Evolutionary conservation across 176 grass and related monocot genomes (phyloP).

Genomic region (Elaeis guineensis): DNA sequence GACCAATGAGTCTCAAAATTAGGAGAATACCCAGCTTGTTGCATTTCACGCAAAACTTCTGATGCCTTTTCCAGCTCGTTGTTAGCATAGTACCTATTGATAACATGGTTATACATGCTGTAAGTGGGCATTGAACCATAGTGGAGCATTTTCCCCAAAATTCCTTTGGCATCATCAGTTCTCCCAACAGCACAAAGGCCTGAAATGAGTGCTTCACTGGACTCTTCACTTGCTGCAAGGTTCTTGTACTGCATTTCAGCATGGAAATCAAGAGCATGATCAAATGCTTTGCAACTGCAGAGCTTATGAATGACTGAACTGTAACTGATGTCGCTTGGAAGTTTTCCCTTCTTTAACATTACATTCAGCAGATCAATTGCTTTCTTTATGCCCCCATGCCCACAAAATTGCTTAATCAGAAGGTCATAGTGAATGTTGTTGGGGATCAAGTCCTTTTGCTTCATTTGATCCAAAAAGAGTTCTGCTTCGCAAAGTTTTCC

Average conservation of each 20-base stretch:
- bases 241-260: slow-evolving; percentile 58
- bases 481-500: slow-evolving; percentile 57
- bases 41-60: slow-evolving; percentile 74
- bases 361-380: slow-evolving; percentile 59
- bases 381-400: slow-evolving; percentile 36
- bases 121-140: slow-evolving; percentile 42
- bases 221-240: slow-evolving; percentile 38
- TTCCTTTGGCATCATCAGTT: slow-evolving; percentile 53
- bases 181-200: slow-evolving; percentile 56
- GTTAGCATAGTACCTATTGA: slow-evolving; percentile 52
- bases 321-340: slow-evolving; percentile 61
- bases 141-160: slow-evolving; percentile 43
- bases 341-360: slow-evolving; percentile 57
- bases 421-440: slow-evolving; percentile 31
- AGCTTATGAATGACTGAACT: slow-evolving; percentile 44
- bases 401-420: slow-evolving; percentile 60
- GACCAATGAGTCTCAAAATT: slow-evolving; percentile 98
- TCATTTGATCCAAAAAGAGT: slow-evolving; percentile 34
- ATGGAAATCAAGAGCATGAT: slow-evolving; percentile 52
- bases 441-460: slow-evolving; percentile 28
- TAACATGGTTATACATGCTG: slow-evolving; percentile 64
- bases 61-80: slow-evolving; percentile 53
- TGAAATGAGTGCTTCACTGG: slow-evolving; percentile 46
- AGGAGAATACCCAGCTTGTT: slow-evolving; percentile 55
- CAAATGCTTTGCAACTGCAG: slow-evolving; percentile 43